Conservation (phyloP, 2,329 filamentous ascomycete species). For the Apiospora hydei region DNA sequence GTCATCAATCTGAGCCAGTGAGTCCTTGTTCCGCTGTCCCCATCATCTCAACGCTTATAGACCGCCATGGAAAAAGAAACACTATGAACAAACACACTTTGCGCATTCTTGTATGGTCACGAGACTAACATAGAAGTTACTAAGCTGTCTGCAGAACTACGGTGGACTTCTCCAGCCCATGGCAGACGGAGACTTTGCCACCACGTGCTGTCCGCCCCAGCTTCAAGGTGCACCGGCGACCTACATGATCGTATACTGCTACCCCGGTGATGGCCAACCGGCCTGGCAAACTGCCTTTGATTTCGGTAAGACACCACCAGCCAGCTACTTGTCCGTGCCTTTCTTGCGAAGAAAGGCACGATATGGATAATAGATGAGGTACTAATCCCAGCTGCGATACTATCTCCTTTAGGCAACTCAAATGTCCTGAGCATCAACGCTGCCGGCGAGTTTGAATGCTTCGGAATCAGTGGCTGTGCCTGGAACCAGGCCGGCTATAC, state of each 20-base stretch:
- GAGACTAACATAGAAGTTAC: neutral
- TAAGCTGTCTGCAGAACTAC: neutral
- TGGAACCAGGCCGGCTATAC: neutral
- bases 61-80: neutral
- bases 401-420: neutral
- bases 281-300: neutral
- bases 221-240: neutral
- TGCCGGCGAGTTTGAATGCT: neutral
- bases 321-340: neutral
- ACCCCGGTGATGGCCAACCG: neutral
- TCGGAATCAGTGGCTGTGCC: neutral
- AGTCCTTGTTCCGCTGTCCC: neutral
- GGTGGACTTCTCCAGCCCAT: neutral
- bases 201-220: neutral
- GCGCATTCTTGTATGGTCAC: no score
- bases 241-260: neutral
- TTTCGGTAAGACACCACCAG: neutral
- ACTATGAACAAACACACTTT: no score
- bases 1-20: slow-evolving; percentile 1
- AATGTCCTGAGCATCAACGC: neutral
- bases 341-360: no score
- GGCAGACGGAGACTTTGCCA: neutral
- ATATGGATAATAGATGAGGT: neutral
- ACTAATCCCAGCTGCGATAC: neutral
- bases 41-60: neutral